A percentile compares a stretch with the other conserved stretches of the same genome.
phyloP scores from a whole-genome alignment of 495 filamentous ascomycete species.

The Daldinia decipiens region DNA sequence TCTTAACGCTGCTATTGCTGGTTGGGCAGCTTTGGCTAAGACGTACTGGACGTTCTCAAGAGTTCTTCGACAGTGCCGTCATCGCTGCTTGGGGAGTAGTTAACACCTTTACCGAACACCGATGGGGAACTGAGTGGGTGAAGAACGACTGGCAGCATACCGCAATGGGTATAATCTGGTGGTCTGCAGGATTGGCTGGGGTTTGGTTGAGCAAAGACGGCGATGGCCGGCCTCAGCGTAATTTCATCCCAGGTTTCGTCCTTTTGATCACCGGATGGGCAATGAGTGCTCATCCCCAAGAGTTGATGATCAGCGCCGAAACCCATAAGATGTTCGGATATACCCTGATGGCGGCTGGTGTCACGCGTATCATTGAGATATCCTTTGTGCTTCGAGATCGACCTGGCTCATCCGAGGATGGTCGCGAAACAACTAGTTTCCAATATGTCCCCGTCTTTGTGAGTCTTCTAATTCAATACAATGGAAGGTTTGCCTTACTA shows the following conservation, averaged over 20 bases:
- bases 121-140: conserved; percentile 92
- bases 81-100: conserved; percentile 95
- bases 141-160: conserved; percentile 97
- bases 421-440: conserved; percentile 78
- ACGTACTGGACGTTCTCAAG: conserved; percentile 86
- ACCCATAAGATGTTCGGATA: conserved; percentile 95
- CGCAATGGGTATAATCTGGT: conserved; percentile 97
- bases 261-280: conserved; percentile 94
- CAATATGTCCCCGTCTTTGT: conserved; percentile 93
- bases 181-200: conserved; percentile 89
- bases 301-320: conserved; percentile 82
- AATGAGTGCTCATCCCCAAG: conserved; percentile 90
- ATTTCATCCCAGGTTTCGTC: conserved; percentile 90
- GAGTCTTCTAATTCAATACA: conserved; percentile 49
- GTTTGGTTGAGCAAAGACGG: conserved; percentile 89
- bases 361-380: conserved; percentile 89
- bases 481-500: conserved; percentile 14
- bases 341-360: conserved; percentile 89
- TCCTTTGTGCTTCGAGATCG: conserved; percentile 84
- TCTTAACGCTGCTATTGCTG: conserved; percentile 85
- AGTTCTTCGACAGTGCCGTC: conserved; percentile 93
- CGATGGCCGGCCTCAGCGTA: conserved; percentile 87
- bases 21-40: conserved; percentile 90
- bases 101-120: conserved; percentile 98
- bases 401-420: conserved; percentile 64